Base-by-base conservation (phyloP, 805 yeast species). In the Ogataea trehalophila region DNA sequence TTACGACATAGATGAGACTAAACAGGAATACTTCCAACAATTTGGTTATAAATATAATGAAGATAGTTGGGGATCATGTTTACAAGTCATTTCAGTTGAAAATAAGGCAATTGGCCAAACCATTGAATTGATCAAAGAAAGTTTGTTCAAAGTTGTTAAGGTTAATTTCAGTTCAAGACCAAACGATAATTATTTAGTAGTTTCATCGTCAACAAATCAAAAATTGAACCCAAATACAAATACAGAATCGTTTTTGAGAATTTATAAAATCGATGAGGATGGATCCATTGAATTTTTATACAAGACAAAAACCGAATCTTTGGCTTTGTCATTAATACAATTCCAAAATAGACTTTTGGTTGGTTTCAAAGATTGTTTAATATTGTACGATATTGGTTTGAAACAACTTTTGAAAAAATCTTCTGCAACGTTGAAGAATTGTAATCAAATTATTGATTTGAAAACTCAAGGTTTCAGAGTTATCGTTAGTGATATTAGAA, bases 341-440 rank as follows among this genome's bases (percentile, higher is more conserved):
- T 88, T 87, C 61, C 75, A 76, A 42, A 87, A 83, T 0, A 73
- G 72, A 50, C 60, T 90, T 1, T 62, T 90, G 1, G 83, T 77
- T 1, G 91, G 87, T 0, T 55, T 79, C 42, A 75, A 73, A 0
- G 70, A 74, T 39, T 63, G 66, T 42, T 55, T 92, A 42, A 67
- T 86, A 34, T 54, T 87, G 8, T 90, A 76, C 60, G 91, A 83
- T 26, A 52, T 89, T 29, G 99, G 99, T 2, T 73, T 74, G 56
- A 86, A 84, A 53, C 97, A 91, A 59, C 69, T 92, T 36, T 69
- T 94, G 47, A 75, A 84, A 47, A 88, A 87, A 61, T 70, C 85
- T 0, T 76, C 81, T 6, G 61, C 76, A 2, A 62, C 57, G 4
- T 54, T 85, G 8, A 65, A 20, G 9, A 20, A 67, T 2, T 70